phyloP scores from a whole-genome alignment of 2,329 filamentous ascomycete genomes.

The Apiospora aurea region DNA sequence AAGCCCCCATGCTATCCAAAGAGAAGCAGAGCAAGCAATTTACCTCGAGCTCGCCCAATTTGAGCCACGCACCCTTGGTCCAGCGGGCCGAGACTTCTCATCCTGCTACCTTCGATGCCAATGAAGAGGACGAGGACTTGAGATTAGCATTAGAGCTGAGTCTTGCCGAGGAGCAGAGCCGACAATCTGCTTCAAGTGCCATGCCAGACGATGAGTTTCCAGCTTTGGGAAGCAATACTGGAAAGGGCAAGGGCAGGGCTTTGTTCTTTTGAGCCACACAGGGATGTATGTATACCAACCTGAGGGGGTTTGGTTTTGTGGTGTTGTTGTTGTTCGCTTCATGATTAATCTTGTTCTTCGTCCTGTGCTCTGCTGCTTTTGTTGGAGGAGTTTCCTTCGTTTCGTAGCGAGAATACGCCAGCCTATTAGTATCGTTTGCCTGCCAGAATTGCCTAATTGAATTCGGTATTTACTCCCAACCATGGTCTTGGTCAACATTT shows the following conservation, averaged over 20 bases:
- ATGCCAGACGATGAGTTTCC: slow-evolving; percentile 40
- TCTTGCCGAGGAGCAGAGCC: slow-evolving; percentile 59
- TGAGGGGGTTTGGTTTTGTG: not conserved
- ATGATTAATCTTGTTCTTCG: slow-evolving; percentile 22
- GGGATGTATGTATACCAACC: slow-evolving; percentile 1
- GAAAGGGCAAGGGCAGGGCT: slow-evolving; percentile 37
- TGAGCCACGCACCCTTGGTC: slow-evolving; percentile 24
- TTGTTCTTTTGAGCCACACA: not conserved
- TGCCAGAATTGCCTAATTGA: not conserved
- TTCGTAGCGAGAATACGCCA: not conserved
- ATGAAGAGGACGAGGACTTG: slow-evolving; percentile 50
- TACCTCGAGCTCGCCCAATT: slow-evolving; percentile 42
- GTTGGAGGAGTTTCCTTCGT: not conserved
- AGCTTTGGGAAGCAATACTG: slow-evolving; percentile 31
- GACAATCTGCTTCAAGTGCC: slow-evolving; percentile 33
- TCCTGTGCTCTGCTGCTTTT: not conserved
- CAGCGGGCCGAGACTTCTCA: not conserved
- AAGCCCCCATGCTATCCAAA: slow-evolving; percentile 59
- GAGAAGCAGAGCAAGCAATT: slow-evolving; percentile 50
- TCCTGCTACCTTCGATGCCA: slow-evolving; percentile 24
- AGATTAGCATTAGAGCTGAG: slow-evolving; percentile 68
- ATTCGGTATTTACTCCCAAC: not conserved
- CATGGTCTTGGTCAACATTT: not conserved
- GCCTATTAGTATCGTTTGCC: not conserved
- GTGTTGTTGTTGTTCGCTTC: slow-evolving; percentile 27